phyloP scores from a whole-genome alignment of 2,329 filamentous ascomycete genomes.

The Talaromyces sp. region DNA sequence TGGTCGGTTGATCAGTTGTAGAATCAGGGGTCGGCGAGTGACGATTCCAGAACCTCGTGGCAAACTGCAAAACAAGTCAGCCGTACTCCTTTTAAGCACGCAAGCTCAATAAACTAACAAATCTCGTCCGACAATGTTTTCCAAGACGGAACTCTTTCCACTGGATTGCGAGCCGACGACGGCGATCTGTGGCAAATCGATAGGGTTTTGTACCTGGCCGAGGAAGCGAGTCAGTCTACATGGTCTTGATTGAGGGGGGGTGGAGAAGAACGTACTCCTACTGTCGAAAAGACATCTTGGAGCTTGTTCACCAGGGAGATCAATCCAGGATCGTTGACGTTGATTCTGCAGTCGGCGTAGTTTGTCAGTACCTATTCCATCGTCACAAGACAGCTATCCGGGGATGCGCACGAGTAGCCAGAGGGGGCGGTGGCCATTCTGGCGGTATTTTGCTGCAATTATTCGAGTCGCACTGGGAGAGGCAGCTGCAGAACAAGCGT shows the following conservation, averaged over 20 bases:
- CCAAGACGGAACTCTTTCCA: conserved; percentile 97
- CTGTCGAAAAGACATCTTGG: conserved; percentile 97
- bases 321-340: conserved; percentile 67
- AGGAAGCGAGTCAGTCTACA: conserved; percentile 19
- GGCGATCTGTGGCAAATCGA: conserved; percentile 96
- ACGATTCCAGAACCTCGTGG: conserved; percentile 97
- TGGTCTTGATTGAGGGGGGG: neutral
- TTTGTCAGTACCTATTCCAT: neutral
- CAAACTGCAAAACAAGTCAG: conserved; percentile 56
- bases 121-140: conserved; percentile 98
- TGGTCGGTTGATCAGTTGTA: conserved; percentile 94
- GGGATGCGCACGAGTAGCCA: conserved; percentile 39
- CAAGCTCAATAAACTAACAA: conserved; percentile 65
- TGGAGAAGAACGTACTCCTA: conserved; percentile 62
- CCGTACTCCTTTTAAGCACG: conserved; percentile 19
- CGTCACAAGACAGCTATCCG: conserved; percentile 16
- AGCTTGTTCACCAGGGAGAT: conserved; percentile 95
- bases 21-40: conserved; percentile 88
- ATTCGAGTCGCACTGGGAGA: conserved; percentile 21
- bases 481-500: conserved; percentile 6
- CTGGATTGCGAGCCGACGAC: conserved; percentile 98
- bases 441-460: conserved; percentile 12
- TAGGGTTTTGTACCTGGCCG: conserved; percentile 86
- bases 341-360: conserved; percentile 52
- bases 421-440: conserved; percentile 18